Base-by-base conservation (phyloP, 192 early-diverging fungal species). In the Coemansia sp. region DNA sequence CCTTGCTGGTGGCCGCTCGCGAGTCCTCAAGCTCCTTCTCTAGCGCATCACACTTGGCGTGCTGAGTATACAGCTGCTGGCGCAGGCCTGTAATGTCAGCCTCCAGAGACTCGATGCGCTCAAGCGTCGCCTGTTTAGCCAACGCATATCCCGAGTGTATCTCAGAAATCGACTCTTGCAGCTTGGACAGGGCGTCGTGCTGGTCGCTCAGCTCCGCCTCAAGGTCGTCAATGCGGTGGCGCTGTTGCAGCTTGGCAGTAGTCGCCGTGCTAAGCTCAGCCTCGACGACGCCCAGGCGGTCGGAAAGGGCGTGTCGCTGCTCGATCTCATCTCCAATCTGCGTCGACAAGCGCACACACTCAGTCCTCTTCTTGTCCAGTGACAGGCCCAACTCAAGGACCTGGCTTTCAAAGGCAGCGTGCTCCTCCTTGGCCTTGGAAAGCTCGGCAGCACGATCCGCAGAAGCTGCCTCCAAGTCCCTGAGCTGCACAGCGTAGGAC, bases 201-300 rank as follows among this genome's bases (percentile, higher is more conserved):
- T 68, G 60, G 53, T 37, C 28, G 26, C 10, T 19, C 17, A 72
- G 40, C 16, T 37, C 14, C 1, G 28, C 39, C 26, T 74, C 66
- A 32, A 68, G 53, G 32, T 28, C 32, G 10, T 5, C 68, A 9
- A 70, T 33, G 14, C 59, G 70, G 4, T 49, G 32, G n/a, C 30
- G 40, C n/a, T 16, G 42, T 40, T 70, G 67, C 43, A 28, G 16
- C 21, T 30, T 60, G 17, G 44, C 13, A 8, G 62, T 37, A 5
- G 61, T 30, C 5, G 57, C 59, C 4, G 44, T 37, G 16, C 58
- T 10, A 35, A 76, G 49, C 2, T 49, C 58, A 2, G 19, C 33
- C 33, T 46, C 38, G 6, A 57, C 43, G 9, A 42, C 21, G 16
- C 35, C 60, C 37, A 67, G 44, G 26, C 63, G 28, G 3, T 42